Conservation (phyloP, 2,329 filamentous ascomycete species). For the Diplodia seriata region DNA sequence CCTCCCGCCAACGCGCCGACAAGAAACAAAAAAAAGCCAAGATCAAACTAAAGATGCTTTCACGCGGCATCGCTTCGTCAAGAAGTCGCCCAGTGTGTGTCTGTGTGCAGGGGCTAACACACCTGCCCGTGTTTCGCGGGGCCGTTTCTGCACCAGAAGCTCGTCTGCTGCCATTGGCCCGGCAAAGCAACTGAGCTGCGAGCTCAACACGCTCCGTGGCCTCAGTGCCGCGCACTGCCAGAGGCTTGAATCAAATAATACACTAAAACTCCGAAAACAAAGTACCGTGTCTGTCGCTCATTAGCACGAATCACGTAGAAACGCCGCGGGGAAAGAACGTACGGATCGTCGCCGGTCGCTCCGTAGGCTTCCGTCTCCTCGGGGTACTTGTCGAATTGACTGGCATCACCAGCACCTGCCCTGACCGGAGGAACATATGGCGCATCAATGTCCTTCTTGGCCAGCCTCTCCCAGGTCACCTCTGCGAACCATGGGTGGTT, state of each 20-base stretch:
- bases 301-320: constrained; percentile 9
- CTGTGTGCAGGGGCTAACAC: not conserved
- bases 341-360: constrained; percentile 80
- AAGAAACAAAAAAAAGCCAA: constrained; percentile 17
- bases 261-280: constrained; percentile 44
- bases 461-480: constrained; percentile 94
- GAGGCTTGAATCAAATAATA: constrained; percentile 9
- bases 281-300: constrained; percentile 42
- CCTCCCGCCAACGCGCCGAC: constrained; percentile 14
- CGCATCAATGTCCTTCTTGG: constrained; percentile 96
- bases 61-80: constrained; percentile 14
- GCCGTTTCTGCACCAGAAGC: not conserved
- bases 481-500: constrained; percentile 95
- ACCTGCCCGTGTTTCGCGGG: not conserved
- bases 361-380: constrained; percentile 97
- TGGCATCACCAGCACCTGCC: constrained; percentile 91
- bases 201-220: not conserved
- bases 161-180: constrained; percentile 1
- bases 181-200: constrained; percentile 6
- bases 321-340: constrained; percentile 50
- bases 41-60: constrained; percentile 30
- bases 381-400: constrained; percentile 97
- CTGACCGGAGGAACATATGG: constrained; percentile 96
- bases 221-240: constrained; percentile 12
- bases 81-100: constrained; percentile 10